These are phyloP conservation scores for Heritiera fomes DNA, from an alignment of 345 rosid genomes.

Conservation along the genomic window DNA sequence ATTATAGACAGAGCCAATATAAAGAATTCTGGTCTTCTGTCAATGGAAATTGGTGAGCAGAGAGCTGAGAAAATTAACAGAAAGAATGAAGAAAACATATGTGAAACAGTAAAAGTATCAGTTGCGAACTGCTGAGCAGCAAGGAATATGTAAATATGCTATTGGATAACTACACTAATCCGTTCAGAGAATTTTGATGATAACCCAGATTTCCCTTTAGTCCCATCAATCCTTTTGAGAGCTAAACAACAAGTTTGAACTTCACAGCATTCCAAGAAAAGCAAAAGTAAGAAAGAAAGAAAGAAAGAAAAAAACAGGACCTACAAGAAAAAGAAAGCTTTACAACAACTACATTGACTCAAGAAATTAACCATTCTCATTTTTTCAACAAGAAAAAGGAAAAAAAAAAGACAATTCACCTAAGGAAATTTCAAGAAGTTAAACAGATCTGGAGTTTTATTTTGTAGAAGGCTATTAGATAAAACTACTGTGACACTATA, in stretches of 20 bases:
- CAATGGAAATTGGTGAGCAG: neutral
- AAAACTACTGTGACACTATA: slow-evolving; percentile 4
- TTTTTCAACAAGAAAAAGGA: neutral
- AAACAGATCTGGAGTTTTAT: slow-evolving; percentile 19
- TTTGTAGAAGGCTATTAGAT: neutral
- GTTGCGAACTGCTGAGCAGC: neutral
- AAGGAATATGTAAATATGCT: neutral
- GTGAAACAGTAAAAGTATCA: neutral
- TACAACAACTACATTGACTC: neutral
- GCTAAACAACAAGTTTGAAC: neutral
- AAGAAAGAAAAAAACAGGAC: too few relatives aligned
- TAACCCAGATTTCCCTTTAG: slow-evolving; percentile 18
- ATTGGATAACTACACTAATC: neutral
- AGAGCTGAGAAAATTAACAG: neutral
- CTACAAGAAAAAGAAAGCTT: neutral
- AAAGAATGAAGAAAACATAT: too few relatives aligned
- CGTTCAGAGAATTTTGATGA: neutral
- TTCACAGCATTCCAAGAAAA: neutral
- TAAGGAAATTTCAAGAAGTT: neutral
- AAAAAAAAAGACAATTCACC: neutral
- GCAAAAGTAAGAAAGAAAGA: neutral
- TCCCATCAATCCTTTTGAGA: slow-evolving; percentile 17
- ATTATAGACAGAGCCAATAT: neutral
- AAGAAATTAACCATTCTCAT: too few relatives aligned
- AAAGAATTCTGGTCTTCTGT: neutral